Base-by-base conservation (phyloP, 2,329 filamentous ascomycete species). In the Ophiocordyceps camponoti-saundersi region DNA sequence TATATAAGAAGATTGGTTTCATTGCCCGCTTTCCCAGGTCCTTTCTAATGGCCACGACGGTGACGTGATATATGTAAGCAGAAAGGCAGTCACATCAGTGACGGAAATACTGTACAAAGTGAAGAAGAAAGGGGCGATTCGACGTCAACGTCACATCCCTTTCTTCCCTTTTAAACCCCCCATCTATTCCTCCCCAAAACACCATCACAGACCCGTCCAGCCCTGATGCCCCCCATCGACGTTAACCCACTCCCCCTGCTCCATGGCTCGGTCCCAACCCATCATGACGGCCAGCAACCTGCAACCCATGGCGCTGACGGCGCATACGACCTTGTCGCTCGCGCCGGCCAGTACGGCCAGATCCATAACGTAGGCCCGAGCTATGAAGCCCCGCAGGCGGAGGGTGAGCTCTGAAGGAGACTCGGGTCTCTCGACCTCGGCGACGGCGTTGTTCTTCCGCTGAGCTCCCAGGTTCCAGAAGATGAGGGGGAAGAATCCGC, bases 201-300 rank as follows among this genome's bases (percentile, higher is more conserved):
- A 12, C 29, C 29, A 10, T 36, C 32, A 39, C 45, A 71, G 59
- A 15, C 67, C 71, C 8, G 62, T 70, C 82, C 82, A 86, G 13
- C 69, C 68, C 53, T 73, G 79, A 13, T 72, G 71, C 2, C 81
- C 82, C 34, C 34, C 5, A 59, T 90, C 85, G n/a, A 94, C 75
- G 62, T 93, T 93, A 49, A 77, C 70, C 84, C 86, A 93, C 42
- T 70, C 68, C 1, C 69, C 71, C 18, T 70, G 61, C 32, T 67
- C 67, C 50, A 87, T 71, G 6, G 73, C 77, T 29, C 69, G 71
- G 36, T 89, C 81, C 84, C 85, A 89, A 0, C 87, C 87, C 78
- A 92, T 79, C 80, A 93, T 88, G 40, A 94, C 85, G 2, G 77
- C 87, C 51, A 93, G 60, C 46, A 93, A 56, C 21, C 85, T 73